Evolutionary conservation across 177 flowering plant genomes (phyloP).

Genomic region (Vitis hybrid): DNA sequence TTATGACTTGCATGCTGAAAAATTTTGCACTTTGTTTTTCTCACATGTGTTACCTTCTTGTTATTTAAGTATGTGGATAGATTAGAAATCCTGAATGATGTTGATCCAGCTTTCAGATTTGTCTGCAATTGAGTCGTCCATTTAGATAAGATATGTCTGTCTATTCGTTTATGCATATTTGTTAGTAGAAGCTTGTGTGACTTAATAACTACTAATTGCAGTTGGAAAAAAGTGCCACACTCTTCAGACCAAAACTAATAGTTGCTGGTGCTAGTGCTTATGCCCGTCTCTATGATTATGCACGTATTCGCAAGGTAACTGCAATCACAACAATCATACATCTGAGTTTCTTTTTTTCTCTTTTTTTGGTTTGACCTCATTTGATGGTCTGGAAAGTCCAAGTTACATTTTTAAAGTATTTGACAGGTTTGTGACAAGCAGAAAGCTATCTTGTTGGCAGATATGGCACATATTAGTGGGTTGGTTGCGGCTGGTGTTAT

Average conservation of each 20-base stretch:
- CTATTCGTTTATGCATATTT: not conserved
- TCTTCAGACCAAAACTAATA: constrained; percentile 92
- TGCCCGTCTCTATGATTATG: constrained; percentile 96
- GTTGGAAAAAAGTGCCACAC: constrained; percentile 96
- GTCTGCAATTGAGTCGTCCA: not conserved
- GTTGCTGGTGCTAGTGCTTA: constrained; percentile 99
- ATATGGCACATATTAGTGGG: constrained; percentile 99
- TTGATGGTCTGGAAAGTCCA: not conserved
- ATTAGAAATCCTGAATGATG: not conserved
- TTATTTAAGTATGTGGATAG: not conserved
- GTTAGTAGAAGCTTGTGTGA: not conserved
- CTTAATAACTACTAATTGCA: constrained; percentile 30
- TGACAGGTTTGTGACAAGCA: constrained; percentile 96
- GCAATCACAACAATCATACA: not conserved
- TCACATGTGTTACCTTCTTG: not conserved
- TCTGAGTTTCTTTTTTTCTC: not conserved
- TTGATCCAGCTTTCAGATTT: not conserved
- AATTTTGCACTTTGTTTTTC: not conserved
- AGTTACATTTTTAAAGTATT: constrained; percentile 5
- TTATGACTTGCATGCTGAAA: not conserved
- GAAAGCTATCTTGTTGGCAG: constrained; percentile 92
- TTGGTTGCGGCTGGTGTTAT: constrained; percentile 96
- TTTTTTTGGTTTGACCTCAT: not conserved
- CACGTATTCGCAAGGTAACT: constrained; percentile 88
- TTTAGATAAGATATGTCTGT: not conserved